phyloP scores from a whole-genome alignment of 1,284 basidiomycete species.

The Tilletia caries region DNA sequence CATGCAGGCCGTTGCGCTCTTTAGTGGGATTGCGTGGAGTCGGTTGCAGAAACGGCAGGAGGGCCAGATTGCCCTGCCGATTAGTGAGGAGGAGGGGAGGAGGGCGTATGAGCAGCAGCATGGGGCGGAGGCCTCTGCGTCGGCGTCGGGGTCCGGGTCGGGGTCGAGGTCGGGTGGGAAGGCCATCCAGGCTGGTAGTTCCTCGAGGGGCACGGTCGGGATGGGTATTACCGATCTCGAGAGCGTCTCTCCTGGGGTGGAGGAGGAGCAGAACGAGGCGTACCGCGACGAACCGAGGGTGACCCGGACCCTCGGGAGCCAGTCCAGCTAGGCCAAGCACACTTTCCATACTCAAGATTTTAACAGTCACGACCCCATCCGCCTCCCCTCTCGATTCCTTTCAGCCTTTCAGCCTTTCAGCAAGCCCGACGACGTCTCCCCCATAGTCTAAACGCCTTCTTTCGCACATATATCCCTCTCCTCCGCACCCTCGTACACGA shows the following conservation, averaged over 20 bases:
- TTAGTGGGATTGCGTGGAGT: constrained; percentile 37
- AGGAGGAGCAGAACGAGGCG: constrained; percentile 3
- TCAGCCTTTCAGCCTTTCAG: too few species aligned
- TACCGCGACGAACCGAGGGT: constrained; percentile 4
- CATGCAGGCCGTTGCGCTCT: constrained; percentile 40
- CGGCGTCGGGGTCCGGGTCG: too few species aligned
- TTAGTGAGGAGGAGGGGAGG: constrained; percentile 30
- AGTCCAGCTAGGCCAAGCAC: neutral
- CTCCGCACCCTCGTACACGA: too few species aligned
- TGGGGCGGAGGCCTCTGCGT: constrained; percentile 44
- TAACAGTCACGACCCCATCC: too few species aligned
- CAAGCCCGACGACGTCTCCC: too few species aligned
- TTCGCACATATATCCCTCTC: too few species aligned
- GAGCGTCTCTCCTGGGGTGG: neutral
- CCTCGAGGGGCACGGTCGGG: neutral
- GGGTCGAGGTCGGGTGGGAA: neutral
- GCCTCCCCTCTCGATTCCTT: too few species aligned
- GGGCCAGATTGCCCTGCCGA: constrained; percentile 33
- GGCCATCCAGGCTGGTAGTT: constrained; percentile 11
- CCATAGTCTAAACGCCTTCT: too few species aligned
- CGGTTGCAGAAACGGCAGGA: constrained; percentile 33
- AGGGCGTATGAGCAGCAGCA: constrained; percentile 34
- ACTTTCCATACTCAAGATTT: too few species aligned
- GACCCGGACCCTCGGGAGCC: constrained; percentile 8
- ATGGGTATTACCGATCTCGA: neutral